These are phyloP conservation scores for Hymenoscyphus occultus DNA, from an alignment of 2,329 filamentous ascomycete species.

Conservation along the genomic window DNA sequence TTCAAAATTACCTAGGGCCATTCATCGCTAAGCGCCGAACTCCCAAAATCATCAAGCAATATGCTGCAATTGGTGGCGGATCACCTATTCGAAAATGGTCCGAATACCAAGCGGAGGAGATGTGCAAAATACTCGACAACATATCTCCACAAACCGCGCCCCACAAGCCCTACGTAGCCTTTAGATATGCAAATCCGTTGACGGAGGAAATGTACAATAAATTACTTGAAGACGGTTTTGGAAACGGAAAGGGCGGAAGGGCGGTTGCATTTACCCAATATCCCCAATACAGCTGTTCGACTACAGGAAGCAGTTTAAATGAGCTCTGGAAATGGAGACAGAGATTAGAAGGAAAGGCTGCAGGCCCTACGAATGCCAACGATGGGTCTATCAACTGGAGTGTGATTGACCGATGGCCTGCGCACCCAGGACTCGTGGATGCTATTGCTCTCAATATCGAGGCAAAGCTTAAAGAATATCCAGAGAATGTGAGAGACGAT, in stretches of 20 bases:
- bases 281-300: conserved; percentile 97
- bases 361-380: conserved; percentile 28
- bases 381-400: conserved; percentile 86
- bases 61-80: conserved; percentile 92
- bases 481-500: conserved; percentile 71
- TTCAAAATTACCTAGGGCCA: conserved; percentile 88
- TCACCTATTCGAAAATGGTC: conserved; percentile 98
- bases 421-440: conserved; percentile 84
- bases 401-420: conserved; percentile 96
- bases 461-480: conserved; percentile 78
- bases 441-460: conserved; percentile 93
- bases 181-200: conserved; percentile 88
- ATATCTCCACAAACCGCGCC: conserved; percentile 90
- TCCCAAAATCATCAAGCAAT: conserved; percentile 95
- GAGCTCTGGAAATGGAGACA: conserved; percentile 98
- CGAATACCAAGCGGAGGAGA: conserved; percentile 87
- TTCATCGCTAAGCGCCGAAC: conserved; percentile 83
- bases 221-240: conserved; percentile 85
- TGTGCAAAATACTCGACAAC: conserved; percentile 95
- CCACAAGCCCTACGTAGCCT: conserved; percentile 96
- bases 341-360: conserved; percentile 75
- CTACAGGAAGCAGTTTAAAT: conserved; percentile 92
- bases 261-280: conserved; percentile 98
- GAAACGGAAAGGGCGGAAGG: conserved; percentile 81
- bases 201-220: conserved; percentile 91